Base-by-base conservation (phyloP, 495 filamentous ascomycete genomes). In the Cercophora samala region DNA sequence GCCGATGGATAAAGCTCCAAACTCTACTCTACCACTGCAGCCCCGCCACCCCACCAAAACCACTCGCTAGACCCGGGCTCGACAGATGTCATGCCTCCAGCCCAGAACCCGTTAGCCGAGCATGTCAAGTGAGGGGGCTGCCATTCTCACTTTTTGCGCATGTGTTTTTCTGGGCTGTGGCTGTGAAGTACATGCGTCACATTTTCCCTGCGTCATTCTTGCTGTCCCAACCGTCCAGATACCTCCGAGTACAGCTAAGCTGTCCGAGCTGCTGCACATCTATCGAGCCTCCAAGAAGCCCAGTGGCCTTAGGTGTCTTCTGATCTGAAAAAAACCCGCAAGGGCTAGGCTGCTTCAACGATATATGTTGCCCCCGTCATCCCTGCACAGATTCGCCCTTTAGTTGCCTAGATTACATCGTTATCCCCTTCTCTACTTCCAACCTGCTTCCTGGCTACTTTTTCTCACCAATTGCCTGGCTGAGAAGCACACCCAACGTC, bases 41-140 rank as follows among this genome's bases (percentile, higher is more conserved):
- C 69, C 71, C 73, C 69, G 73, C 74, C 58, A 75, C 73, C 74
- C 73, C 74, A 75, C 74, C 65, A 66, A 52, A n/a, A 29, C 58
- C 65, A 56, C 53, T 53, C 58, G 23, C 65, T 63, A 21, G 58
- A 64, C 64, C 55, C 46, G 64, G 37, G 68, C 62, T 62, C 58
- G 66, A 72, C 62, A 62, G 65, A 67, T 72, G 72, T 70, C 72
- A 74, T 72, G 58, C 59, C 58, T 42, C 66, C 62, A 61, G 58
- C 64, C 69, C 64, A 46, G 64, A 67, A 63, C 13, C 58, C 58
- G 66, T 58, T 70, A 65, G 66, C 56, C 64, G 64, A 26, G 53
- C 25, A 46, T 60, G 53, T 60, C 54, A n/a, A 64, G 32, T 46
- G 37, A 46, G 60, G 56, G 37, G 19, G 53, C 52, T 29, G 58